Conservation (phyloP, 768 basidiomycete species). For the Russula foetens region DNA sequence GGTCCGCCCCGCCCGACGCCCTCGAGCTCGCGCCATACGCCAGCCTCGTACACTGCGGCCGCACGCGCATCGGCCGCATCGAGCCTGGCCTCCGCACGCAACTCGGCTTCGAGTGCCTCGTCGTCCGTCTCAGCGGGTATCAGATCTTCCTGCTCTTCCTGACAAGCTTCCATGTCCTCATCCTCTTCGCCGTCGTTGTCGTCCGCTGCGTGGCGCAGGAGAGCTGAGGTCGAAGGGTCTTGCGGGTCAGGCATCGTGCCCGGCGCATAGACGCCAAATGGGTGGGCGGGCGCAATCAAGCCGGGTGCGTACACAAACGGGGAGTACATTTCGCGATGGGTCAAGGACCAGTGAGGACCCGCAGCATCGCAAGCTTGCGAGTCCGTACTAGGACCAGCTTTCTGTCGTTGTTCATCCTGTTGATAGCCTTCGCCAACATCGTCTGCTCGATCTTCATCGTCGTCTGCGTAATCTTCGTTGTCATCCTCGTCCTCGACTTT, state of each 20-base stretch:
- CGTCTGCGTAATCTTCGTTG: constrained; percentile 11
- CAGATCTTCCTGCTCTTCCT: constrained; percentile 7
- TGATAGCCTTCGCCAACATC: neutral
- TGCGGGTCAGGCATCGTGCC: neutral
- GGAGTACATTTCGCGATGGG: constrained; percentile 29
- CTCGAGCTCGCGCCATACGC: constrained; percentile 31
- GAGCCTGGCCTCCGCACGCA: constrained; percentile 36
- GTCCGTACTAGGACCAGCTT: neutral
- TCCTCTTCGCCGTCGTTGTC: neutral
- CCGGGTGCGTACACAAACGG: constrained; percentile 32
- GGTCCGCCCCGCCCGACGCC: neutral
- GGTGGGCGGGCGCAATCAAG: constrained; percentile 15
- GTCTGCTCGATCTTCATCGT: neutral
- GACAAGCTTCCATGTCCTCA: neutral
- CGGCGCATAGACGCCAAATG: constrained; percentile 24
- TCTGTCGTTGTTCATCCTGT: neutral
- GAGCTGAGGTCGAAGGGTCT: neutral
- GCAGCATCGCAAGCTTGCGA: neutral
- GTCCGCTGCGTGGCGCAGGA: neutral
- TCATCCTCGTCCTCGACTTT: constrained; percentile 2
- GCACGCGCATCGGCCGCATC: constrained; percentile 31
- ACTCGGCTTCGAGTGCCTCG: constrained; percentile 30
- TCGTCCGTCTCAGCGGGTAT: constrained; percentile 31
- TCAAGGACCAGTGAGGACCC: constrained; percentile 7
- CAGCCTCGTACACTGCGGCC: constrained; percentile 32